Evolutionary conservation across 2,329 filamentous ascomycete species (phyloP), one percentile per base, ranked within the genome.

Genomic region (Hypoxylon sp.): DNA sequence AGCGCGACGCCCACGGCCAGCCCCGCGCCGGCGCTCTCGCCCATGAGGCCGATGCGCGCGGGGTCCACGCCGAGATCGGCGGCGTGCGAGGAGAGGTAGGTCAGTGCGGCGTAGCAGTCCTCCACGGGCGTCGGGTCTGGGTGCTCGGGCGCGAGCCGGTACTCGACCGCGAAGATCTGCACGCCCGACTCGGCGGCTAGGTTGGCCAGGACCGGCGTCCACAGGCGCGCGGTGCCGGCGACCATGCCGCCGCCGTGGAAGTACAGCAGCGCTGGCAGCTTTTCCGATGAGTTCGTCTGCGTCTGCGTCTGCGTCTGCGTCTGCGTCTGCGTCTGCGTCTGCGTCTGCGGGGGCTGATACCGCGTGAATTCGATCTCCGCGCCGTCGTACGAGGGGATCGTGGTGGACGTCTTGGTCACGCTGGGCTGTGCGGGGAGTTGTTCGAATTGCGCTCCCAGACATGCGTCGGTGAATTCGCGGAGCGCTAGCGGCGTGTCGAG

Each of bases 11-110:
- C 76, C 1, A 78, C 76, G 0, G 78, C 78, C 6, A 83, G 67
- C 36, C 79, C 79, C 0, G 78, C 80, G 2, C 80, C 80, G 0
- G 79, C 80, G 26, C 76, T 79, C 55, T 82, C 79, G 6, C 80
- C 79, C 52, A 75, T 75, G 9, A 82, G 67, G 3, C 78, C 74
- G 27, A 83, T 73, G 15, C 76, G 76, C 1, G 77, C 70, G 2
- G 69, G 61, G 12, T 70, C 64, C 21, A 79, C 71, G 3, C 73
- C 73, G 2, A 70, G 47, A 21, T 51, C 47, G 1, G 58, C 50
- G 2, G 63, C 60, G 37, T 68, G 60, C 0, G 46, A 29, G 2
- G 57, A 50, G 1, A 69, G 23, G 66, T 65, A 71, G 9, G 46
- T 17, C 1, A 72, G 50, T 1, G 53, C 66, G 0, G 65, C 67